Percentiles rank a stretch among this genome's conserved stretches.
Conservation (phyloP, 1,284 basidiomycete genomes). For the Fomitopsis palustris region DNA sequence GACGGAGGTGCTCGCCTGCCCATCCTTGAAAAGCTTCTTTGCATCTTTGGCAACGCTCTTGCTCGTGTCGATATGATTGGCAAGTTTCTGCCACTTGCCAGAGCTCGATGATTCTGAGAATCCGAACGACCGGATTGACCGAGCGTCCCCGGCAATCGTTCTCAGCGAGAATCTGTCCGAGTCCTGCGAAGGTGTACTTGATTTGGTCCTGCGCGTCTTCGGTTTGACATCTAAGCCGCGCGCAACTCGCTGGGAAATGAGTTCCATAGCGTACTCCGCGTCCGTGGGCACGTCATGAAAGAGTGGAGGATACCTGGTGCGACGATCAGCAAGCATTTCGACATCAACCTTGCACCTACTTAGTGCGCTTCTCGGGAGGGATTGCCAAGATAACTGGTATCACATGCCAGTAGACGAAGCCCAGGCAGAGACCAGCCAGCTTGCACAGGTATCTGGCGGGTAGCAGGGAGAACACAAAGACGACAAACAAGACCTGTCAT, state of each 20-base stretch:
- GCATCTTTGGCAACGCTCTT: slow-evolving; percentile 41
- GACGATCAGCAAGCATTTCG: neutral
- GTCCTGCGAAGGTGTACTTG: neutral
- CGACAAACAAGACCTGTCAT: slow-evolving; percentile 30
- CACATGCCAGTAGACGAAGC: slow-evolving; percentile 63
- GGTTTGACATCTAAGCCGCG: slow-evolving; percentile 39
- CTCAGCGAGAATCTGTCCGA: neutral
- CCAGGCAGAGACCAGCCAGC: slow-evolving; percentile 39
- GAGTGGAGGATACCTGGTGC: slow-evolving; percentile 36
- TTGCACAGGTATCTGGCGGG: slow-evolving; percentile 52
- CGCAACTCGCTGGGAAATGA: slow-evolving; percentile 58
- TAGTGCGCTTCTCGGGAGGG: slow-evolving; percentile 37
- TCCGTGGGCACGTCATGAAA: slow-evolving; percentile 58
- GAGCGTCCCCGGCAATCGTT: neutral
- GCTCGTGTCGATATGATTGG: slow-evolving; percentile 40
- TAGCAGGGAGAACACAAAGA: slow-evolving; percentile 40
- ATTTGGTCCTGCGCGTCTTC: neutral
- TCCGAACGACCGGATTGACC: neutral
- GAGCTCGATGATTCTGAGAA: slow-evolving; percentile 7
- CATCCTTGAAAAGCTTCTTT: slow-evolving; percentile 36
- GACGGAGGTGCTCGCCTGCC: slow-evolving; percentile 27
- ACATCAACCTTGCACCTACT: slow-evolving; percentile 33
- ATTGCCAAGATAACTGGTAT: slow-evolving; percentile 52
- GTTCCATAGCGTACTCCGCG: slow-evolving; percentile 62
- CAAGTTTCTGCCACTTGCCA: slow-evolving; percentile 56